These are phyloP conservation scores for Picea abies DNA, from an alignment of 83 land plant genomes.

Conservation along the genomic window DNA sequence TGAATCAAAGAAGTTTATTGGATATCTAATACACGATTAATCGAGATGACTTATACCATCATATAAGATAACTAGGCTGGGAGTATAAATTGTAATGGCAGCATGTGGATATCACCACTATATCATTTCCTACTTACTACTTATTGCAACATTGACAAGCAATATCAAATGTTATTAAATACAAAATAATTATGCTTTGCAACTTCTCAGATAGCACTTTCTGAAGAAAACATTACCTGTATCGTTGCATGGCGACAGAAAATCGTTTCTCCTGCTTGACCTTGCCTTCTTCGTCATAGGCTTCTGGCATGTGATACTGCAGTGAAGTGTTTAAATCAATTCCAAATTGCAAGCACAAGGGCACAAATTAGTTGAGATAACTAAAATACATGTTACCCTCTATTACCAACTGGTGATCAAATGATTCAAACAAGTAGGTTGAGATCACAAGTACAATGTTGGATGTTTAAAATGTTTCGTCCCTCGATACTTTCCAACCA, in stretches of 20 bases:
- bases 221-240: constrained; percentile 51
- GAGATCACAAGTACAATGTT: not conserved
- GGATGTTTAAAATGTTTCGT: no score
- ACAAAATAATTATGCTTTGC: not conserved
- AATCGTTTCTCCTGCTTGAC: constrained; percentile 93
- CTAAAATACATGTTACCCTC: not conserved
- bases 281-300: constrained; percentile 85
- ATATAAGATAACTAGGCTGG: not conserved
- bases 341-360: not conserved
- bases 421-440: not conserved
- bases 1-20: not conserved
- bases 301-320: constrained; percentile 97
- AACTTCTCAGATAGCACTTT: not conserved
- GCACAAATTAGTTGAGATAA: not conserved
- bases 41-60: not conserved
- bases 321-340: constrained; percentile 9
- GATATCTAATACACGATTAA: not conserved
- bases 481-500: no score
- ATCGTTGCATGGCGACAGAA: constrained; percentile 82
- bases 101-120: not conserved
- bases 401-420: not conserved
- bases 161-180: not conserved
- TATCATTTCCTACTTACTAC: not conserved
- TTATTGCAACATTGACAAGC: not conserved
- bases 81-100: not conserved